A percentile compares a stretch with the other conserved stretches of the same genome.
Evolutionary conservation across 257 asterid species (phyloP).

Genomic region (Anisodus acutangulus): DNA sequence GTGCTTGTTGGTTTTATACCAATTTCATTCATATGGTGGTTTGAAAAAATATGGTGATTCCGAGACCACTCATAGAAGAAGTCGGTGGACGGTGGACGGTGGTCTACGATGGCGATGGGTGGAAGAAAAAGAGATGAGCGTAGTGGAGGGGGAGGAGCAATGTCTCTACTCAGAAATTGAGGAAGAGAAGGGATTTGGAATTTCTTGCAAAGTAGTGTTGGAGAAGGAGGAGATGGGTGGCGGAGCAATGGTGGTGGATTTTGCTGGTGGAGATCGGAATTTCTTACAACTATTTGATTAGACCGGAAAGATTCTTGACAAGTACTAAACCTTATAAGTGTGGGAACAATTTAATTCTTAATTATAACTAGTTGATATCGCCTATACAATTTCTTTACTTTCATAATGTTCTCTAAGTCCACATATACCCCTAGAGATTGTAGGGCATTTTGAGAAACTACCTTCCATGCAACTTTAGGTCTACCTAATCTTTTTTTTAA

Average conservation of each 20-base stretch:
- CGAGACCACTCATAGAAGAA: no score
- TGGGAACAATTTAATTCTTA: no score
- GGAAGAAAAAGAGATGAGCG: not conserved
- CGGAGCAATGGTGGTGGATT: no score
- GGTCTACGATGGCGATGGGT: not conserved
- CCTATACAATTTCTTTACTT: no score
- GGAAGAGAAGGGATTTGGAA: not conserved
- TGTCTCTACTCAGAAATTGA: not conserved
- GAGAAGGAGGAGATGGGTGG: not conserved
- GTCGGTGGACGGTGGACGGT: not conserved
- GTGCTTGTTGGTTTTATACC: not conserved
- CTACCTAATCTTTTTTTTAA: no score
- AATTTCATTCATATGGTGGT: not conserved
- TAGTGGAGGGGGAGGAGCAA: not conserved
- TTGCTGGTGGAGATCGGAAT: no score
- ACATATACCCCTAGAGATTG: not conserved
- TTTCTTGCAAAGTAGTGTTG: not conserved
- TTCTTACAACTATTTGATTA: no score
- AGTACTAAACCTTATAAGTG: no score
- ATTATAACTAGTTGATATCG: no score
- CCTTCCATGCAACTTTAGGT: not conserved
- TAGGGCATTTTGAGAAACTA: not conserved
- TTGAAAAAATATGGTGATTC: no score
- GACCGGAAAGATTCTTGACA: no score
- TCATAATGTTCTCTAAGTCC: not conserved